A percentile compares a stretch with the other conserved stretches of the same genome.
These are phyloP conservation scores for Pseudopediastrum boryanum DNA, from an alignment of 139 green algal genomes.

Conservation along the genomic window DNA sequence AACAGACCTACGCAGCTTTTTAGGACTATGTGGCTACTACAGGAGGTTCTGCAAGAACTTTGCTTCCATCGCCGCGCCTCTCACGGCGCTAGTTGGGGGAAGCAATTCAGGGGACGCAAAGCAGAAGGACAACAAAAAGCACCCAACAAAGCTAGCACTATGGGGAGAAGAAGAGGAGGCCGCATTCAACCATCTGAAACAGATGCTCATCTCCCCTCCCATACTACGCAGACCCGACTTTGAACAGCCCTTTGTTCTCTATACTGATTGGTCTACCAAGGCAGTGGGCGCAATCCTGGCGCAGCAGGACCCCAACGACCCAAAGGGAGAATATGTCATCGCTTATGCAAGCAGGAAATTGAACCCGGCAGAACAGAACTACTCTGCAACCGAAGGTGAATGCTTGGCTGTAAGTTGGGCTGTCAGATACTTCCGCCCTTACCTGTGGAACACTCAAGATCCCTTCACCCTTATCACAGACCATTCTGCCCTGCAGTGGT, in stretches of 20 bases:
- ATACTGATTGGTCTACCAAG: conserved; percentile 25
- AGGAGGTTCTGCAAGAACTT: conserved; percentile 26
- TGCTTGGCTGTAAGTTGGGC: conserved; percentile 32
- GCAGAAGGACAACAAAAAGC: too few relatives aligned
- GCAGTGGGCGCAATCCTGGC: conserved; percentile 32
- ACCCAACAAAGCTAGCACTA: too few relatives aligned
- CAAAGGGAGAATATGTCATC: conserved; percentile 21
- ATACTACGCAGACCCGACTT: conserved; percentile 25
- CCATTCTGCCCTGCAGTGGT: conserved; percentile 15
- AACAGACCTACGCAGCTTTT: conserved; percentile 21
- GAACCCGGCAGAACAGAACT: neutral
- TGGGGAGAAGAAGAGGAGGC: conserved; percentile 32
- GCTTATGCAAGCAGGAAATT: conserved; percentile 24
- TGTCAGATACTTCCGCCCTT: conserved; percentile 7
- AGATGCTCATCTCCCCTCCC: neutral
- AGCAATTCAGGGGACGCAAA: too few relatives aligned
- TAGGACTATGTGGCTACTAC: conserved; percentile 41
- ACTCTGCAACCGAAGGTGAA: conserved; percentile 16
- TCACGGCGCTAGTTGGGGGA: neutral
- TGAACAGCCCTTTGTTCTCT: conserved; percentile 26
- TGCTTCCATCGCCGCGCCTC: conserved; percentile 8
- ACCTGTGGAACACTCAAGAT: neutral
- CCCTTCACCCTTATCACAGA: conserved; percentile 33
- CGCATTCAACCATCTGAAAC: conserved; percentile 38
- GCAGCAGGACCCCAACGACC: conserved; percentile 14